A percentile compares a stretch with the other conserved stretches of the same genome.
Conservation (phyloP, 176 grass and related monocot species). For the Thinopyrum elongatum region DNA sequence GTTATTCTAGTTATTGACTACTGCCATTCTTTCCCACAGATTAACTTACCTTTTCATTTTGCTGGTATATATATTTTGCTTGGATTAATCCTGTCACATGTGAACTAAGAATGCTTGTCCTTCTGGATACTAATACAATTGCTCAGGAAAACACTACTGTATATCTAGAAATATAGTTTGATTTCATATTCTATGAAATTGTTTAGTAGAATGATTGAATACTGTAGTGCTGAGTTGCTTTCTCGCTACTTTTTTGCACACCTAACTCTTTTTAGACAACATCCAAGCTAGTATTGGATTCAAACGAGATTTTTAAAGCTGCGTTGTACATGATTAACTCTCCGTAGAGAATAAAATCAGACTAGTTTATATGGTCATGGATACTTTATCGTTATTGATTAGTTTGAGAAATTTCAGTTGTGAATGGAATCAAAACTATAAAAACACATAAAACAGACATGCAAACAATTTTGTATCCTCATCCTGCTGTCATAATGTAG, state of each 20-base stretch:
- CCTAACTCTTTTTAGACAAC: neutral
- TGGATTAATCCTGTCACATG: slow-evolving; percentile 6
- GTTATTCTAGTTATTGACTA: slow-evolving; percentile 24
- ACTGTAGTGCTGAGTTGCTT: neutral
- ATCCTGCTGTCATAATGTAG: slow-evolving; percentile 16
- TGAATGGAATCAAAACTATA: neutral
- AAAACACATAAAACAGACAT: neutral
- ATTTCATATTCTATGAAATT: neutral
- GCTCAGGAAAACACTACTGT: neutral
- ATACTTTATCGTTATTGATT: slow-evolving; percentile 18
- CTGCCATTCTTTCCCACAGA: no score
- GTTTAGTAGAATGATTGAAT: neutral
- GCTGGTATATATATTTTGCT: neutral
- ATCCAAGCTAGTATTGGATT: neutral
- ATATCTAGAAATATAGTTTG: neutral
- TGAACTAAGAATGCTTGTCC: neutral
- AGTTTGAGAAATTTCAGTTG: neutral
- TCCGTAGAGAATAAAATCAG: neutral
- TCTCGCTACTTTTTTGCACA: neutral
- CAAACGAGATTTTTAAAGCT: neutral
- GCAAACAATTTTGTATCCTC: neutral
- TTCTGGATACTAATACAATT: neutral
- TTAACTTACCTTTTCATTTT: slow-evolving; percentile 10
- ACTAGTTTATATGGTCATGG: neutral
- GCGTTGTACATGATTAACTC: neutral